These are phyloP conservation scores for Ustilago esculenta DNA, from an alignment of 1,284 basidiomycete species.

Conservation along the genomic window DNA sequence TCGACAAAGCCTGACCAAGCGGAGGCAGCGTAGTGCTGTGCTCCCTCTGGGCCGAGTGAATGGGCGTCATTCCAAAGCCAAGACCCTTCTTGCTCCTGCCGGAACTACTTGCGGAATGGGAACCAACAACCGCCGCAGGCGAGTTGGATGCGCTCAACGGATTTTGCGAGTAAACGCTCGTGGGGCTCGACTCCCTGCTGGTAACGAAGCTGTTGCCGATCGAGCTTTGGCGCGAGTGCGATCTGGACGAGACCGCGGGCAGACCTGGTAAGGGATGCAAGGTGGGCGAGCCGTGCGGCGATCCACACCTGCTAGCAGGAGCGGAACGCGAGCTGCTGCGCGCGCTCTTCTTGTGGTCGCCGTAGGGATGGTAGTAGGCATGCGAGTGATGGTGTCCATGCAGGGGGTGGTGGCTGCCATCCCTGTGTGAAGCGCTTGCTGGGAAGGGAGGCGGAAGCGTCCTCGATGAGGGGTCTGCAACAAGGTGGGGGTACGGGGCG, in stretches of 20 bases:
- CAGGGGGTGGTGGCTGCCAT: slow-evolving; percentile 43
- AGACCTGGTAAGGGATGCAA: slow-evolving; percentile 23
- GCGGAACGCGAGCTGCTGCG: slow-evolving; percentile 55
- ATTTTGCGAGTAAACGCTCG: slow-evolving; percentile 40
- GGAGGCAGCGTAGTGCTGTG: slow-evolving; percentile 32
- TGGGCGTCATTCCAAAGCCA: slow-evolving; percentile 46
- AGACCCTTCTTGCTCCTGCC: slow-evolving; percentile 27
- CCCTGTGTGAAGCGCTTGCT: slow-evolving; percentile 27
- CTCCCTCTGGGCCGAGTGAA: slow-evolving; percentile 39
- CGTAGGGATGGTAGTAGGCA: slow-evolving; percentile 51
- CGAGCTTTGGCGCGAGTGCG: slow-evolving; percentile 52
- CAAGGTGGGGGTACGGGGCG: slow-evolving; percentile 28
- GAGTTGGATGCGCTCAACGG: slow-evolving; percentile 35
- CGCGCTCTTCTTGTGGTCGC: slow-evolving; percentile 38
- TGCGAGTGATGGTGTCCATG: slow-evolving; percentile 45
- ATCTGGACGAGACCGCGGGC: slow-evolving; percentile 30
- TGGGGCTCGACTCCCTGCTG: slow-evolving; percentile 47
- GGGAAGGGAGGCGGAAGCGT: slow-evolving; percentile 53
- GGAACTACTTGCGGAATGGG: slow-evolving; percentile 6
- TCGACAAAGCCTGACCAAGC: slow-evolving; percentile 37
- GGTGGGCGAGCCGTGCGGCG: slow-evolving; percentile 49
- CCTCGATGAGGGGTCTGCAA: slow-evolving; percentile 49
- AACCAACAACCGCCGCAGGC: slow-evolving; percentile 28
- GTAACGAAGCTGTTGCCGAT: slow-evolving; percentile 37
- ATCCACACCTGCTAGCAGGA: slow-evolving; percentile 48